Conservation (phyloP, 1,139 yeast species). For the Pneumocystis wakefieldiae region DNA sequence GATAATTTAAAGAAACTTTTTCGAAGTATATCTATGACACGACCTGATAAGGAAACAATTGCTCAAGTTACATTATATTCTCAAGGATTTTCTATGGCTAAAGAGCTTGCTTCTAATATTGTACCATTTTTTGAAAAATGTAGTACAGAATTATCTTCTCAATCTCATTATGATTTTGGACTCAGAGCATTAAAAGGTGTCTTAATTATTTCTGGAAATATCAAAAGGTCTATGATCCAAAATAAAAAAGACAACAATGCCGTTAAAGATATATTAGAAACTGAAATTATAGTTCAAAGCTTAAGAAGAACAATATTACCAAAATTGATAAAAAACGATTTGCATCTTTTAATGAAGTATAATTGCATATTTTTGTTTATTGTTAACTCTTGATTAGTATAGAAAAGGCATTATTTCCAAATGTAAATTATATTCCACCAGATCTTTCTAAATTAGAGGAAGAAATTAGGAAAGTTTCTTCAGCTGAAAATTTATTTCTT, state of each 20-base stretch:
- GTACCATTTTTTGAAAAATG: slow-evolving; percentile 45
- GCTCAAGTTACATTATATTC: slow-evolving; percentile 59
- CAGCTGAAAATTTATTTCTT: slow-evolving; percentile 18
- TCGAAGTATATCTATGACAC: slow-evolving; percentile 57
- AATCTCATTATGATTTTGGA: slow-evolving; percentile 82
- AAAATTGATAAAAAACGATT: slow-evolving; percentile 43
- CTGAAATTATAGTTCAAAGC: slow-evolving; percentile 36
- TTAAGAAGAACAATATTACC: slow-evolving; percentile 50
- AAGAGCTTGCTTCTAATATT: slow-evolving; percentile 33
- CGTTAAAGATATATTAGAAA: slow-evolving; percentile 23
- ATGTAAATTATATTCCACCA: slow-evolving; percentile 15
- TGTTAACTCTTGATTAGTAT: slow-evolving; percentile 16
- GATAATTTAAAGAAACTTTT: slow-evolving; percentile 73
- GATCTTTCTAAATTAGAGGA: slow-evolving; percentile 16
- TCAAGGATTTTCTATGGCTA: slow-evolving; percentile 49
- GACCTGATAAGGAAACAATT: slow-evolving; percentile 57
- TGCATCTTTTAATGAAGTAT: slow-evolving; percentile 24
- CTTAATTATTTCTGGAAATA: slow-evolving; percentile 42
- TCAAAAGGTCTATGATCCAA: slow-evolving; percentile 24
- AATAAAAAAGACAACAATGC: neutral
- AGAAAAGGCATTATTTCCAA: slow-evolving; percentile 22
- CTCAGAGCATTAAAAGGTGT: slow-evolving; percentile 62
- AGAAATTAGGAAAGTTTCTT: slow-evolving; percentile 18
- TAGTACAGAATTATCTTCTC: slow-evolving; percentile 31
- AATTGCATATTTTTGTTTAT: slow-evolving; percentile 5